phyloP scores from a whole-genome alignment of 345 rosid species.

The Passiflora organensis region DNA sequence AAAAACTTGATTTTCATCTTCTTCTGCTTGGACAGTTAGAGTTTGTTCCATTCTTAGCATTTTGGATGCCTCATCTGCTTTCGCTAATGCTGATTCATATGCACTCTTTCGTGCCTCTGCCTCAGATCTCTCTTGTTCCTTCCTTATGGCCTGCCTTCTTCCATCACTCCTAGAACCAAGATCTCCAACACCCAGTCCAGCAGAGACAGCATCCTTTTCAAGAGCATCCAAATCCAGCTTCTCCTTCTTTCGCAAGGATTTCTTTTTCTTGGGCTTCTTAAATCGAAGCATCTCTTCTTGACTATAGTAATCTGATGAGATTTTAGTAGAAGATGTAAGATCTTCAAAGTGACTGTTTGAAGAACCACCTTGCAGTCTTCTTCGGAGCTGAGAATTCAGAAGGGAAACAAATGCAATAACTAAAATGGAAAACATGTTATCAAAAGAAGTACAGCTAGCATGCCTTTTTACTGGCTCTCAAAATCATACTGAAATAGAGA shows the following conservation, averaged over 20 bases:
- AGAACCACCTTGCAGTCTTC: conserved; percentile 64
- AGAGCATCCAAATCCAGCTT: conserved; percentile 82
- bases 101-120: conserved; percentile 74
- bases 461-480: neutral
- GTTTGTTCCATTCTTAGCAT: conserved; percentile 58
- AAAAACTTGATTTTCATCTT: conserved; percentile 49
- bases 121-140: conserved; percentile 72
- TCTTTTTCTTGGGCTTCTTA: conserved; percentile 91
- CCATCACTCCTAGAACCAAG: conserved; percentile 89
- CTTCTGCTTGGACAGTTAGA: conserved; percentile 42
- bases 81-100: conserved; percentile 63
- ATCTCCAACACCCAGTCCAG: conserved; percentile 81
- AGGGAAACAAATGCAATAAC: neutral
- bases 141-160: conserved; percentile 71
- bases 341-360: conserved; percentile 50
- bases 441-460: conserved; percentile 3
- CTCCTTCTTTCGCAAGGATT: conserved; percentile 74
- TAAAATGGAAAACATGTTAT: neutral
- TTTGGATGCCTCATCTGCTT: conserved; percentile 91
- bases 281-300: conserved; percentile 83
- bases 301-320: conserved; percentile 73
- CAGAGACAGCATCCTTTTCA: conserved; percentile 84
- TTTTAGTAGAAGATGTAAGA: conserved; percentile 57
- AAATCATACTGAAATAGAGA: neutral
- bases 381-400: conserved; percentile 59